Conservation (phyloP, 177 flowering plant species). For the Vitis hybrid region DNA sequence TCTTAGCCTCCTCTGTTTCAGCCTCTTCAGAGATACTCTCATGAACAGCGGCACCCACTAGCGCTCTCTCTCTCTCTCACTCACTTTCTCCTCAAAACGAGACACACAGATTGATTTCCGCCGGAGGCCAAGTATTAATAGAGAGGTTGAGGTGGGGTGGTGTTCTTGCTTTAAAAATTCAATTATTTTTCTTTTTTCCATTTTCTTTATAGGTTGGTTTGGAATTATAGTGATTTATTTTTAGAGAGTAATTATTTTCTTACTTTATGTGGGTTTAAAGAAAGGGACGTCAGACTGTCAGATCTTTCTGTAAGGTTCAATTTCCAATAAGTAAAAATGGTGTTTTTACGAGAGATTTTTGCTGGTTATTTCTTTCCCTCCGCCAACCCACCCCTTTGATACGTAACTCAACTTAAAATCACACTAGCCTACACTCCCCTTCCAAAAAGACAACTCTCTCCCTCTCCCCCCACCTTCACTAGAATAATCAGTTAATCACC, state of each 20-base stretch:
- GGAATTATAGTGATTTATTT: neutral
- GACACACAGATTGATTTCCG: slow-evolving; percentile 10
- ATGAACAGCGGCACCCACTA: slow-evolving; percentile 7
- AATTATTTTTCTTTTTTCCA: neutral
- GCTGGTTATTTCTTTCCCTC: neutral
- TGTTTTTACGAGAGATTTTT: slow-evolving; percentile 5
- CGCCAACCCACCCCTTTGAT: neutral
- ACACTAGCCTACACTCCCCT: too few relatives aligned
- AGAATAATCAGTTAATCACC: too few relatives aligned
- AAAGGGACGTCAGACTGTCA: slow-evolving; percentile 23
- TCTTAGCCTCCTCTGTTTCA: neutral
- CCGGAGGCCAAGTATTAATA: slow-evolving; percentile 21
- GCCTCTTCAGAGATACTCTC: slow-evolving; percentile 19
- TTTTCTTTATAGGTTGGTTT: neutral
- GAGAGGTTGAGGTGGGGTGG: slow-evolving; percentile 7
- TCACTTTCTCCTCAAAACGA: neutral
- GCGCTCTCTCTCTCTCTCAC: slow-evolving; percentile 2
- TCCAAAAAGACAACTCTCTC: too few relatives aligned
- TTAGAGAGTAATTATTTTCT: neutral
- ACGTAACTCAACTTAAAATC: too few relatives aligned
- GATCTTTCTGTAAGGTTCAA: slow-evolving; percentile 16
- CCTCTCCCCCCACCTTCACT: too few relatives aligned
- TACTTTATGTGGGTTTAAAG: slow-evolving; percentile 15
- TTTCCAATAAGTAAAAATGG: slow-evolving; percentile 18
- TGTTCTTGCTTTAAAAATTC: neutral